phyloP scores from a whole-genome alignment of 768 basidiomycete species.

The Mycena polygramma region DNA sequence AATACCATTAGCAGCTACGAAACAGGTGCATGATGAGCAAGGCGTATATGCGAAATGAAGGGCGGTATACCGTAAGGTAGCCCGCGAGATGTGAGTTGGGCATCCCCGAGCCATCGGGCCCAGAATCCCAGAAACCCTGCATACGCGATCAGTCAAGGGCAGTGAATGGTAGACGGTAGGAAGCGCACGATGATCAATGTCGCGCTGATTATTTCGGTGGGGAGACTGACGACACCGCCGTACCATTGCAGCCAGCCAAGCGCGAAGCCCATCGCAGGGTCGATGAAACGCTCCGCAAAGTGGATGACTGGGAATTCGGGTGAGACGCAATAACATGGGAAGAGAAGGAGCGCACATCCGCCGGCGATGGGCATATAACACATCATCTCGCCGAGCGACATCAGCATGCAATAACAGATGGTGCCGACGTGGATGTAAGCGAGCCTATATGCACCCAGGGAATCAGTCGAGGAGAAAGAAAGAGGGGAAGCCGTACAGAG shows the following conservation, averaged over 20 bases:
- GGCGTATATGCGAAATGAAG: slow-evolving; percentile 39
- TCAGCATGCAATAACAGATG: slow-evolving; percentile 48
- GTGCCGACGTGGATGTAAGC: slow-evolving; percentile 61
- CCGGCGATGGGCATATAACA: slow-evolving; percentile 37
- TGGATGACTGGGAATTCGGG: slow-evolving; percentile 61
- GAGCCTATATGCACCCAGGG: slow-evolving; percentile 35
- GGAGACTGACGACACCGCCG: slow-evolving; percentile 53
- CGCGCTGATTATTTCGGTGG: slow-evolving; percentile 68
- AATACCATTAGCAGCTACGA: slow-evolving; percentile 37
- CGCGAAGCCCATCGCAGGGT: slow-evolving; percentile 60
- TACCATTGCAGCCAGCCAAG: slow-evolving; percentile 59
- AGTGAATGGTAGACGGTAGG: too few species aligned
- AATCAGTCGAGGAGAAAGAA: not conserved
- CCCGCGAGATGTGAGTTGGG: slow-evolving; percentile 25
- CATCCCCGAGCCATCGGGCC: slow-evolving; percentile 30
- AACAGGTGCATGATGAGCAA: slow-evolving; percentile 3
- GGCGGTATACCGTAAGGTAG: slow-evolving; percentile 22
- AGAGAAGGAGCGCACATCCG: slow-evolving; percentile 15
- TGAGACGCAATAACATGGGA: slow-evolving; percentile 13
- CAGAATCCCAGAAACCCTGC: slow-evolving; percentile 52
- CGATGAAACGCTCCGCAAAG: slow-evolving; percentile 66
- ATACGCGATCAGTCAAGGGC: too few species aligned
- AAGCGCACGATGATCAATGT: slow-evolving; percentile 54
- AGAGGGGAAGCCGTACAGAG: slow-evolving; percentile 41
- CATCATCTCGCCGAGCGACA: slow-evolving; percentile 56